These are phyloP conservation scores for Calonectria hawksworthii DNA, from an alignment of 2,329 filamentous ascomycete genomes.

Conservation along the genomic window DNA sequence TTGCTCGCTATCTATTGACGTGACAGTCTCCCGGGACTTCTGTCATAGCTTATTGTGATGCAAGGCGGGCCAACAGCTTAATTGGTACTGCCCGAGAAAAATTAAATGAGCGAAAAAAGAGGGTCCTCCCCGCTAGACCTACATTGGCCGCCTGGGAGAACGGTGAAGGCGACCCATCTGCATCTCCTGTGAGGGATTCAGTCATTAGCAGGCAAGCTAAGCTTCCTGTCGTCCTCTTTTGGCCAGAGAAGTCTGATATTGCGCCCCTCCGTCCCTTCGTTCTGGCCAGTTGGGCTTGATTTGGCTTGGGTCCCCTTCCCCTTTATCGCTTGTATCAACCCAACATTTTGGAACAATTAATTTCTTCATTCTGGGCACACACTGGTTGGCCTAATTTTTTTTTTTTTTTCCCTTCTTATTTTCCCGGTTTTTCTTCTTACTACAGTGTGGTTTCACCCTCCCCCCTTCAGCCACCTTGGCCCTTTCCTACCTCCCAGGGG, in stretches of 20 bases:
- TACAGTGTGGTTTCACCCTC: not conserved
- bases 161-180: constrained; percentile 25
- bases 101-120: constrained; percentile 28
- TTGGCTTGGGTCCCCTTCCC: constrained; percentile 12
- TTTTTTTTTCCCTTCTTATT: not conserved
- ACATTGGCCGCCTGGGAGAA: constrained; percentile 19
- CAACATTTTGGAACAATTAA: constrained; percentile 1
- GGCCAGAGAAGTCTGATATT: constrained; percentile 3
- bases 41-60: not conserved
- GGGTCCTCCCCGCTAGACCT: constrained; percentile 20
- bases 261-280: not conserved
- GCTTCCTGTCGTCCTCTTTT: constrained; percentile 1
- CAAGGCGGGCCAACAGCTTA: constrained; percentile 9
- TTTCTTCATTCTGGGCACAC: not conserved
- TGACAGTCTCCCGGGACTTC: not conserved
- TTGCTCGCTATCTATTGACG: not conserved
- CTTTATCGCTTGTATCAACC: constrained; percentile 7
- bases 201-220: constrained; percentile 12
- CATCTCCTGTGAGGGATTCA: constrained; percentile 13
- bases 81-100: constrained; percentile 18
- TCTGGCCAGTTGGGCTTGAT: constrained; percentile 8
- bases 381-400: not conserved
- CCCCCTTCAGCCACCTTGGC: constrained; percentile 11
- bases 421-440: not conserved
- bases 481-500: not conserved